Evolutionary conservation across 306 rosid species (phyloP).

Genomic region (Delonix regia): DNA sequence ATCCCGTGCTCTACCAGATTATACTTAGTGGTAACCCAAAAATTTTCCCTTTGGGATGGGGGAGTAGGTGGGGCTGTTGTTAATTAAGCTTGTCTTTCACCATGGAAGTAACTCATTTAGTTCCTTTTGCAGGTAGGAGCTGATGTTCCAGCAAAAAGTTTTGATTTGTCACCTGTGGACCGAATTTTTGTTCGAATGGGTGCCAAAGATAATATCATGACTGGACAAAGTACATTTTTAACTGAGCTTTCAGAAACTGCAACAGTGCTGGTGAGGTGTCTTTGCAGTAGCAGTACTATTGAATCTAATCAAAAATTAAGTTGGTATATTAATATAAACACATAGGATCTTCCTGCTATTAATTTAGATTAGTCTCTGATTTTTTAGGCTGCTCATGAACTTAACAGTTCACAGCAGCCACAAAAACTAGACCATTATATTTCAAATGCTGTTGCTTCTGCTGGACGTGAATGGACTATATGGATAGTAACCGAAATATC

Average conservation of each 20-base stretch:
- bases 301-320: constrained; percentile 26
- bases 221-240: constrained; percentile 96
- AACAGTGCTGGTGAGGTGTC: constrained; percentile 78
- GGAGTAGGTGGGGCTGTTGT: constrained; percentile 5
- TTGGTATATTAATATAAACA: neutral
- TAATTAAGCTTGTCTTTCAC: constrained; percentile 24
- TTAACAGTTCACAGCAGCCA: neutral
- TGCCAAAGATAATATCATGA: constrained; percentile 94
- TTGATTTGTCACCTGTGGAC: constrained; percentile 86
- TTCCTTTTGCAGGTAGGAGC: constrained; percentile 80
- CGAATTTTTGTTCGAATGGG: constrained; percentile 96
- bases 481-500: neutral
- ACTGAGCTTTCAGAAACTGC: constrained; percentile 97
- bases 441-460: constrained; percentile 16
- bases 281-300: constrained; percentile 13
- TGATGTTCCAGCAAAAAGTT: constrained; percentile 90
- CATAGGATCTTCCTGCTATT: neutral
- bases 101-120: constrained; percentile 25
- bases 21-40: neutral
- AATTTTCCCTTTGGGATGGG: neutral
- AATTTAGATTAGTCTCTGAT: constrained; percentile 5
- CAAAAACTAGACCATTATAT: neutral
- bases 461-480: constrained; percentile 6
- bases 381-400: constrained; percentile 14
- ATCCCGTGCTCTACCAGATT: neutral